Evolutionary conservation across 345 rosid genomes (phyloP).

Genomic region (Lagerstroemia speciosa): DNA sequence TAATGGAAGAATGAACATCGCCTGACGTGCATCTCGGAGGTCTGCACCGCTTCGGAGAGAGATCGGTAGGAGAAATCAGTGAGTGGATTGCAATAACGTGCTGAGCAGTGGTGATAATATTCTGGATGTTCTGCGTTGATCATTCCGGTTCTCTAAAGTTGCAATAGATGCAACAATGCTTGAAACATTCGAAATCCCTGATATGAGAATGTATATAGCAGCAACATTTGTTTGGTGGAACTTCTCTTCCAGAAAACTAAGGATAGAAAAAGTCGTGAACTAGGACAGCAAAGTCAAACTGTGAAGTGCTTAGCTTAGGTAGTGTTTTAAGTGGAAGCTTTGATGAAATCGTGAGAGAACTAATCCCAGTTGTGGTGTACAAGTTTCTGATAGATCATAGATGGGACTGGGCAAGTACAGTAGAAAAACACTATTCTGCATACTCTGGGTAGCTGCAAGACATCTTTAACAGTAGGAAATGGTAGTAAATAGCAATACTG

Average conservation of each 20-base stretch:
- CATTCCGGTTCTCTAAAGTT: background rate
- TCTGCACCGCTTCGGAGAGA: slow-evolving; percentile 72
- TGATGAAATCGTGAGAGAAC: background rate
- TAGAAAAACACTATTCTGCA: background rate
- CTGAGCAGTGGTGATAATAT: background rate
- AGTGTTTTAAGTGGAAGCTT: background rate
- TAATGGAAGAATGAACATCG: slow-evolving; percentile 93
- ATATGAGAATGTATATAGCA: background rate
- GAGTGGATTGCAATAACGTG: slow-evolving; percentile 9
- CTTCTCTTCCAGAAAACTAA: too few relatives aligned
- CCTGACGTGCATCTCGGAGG: slow-evolving; percentile 60
- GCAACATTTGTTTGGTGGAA: background rate
- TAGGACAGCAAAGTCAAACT: background rate
- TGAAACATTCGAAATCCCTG: background rate
- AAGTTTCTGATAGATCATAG: background rate
- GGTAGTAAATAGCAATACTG: background rate
- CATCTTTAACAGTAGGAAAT: background rate
- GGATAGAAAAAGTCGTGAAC: background rate
- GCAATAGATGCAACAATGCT: background rate
- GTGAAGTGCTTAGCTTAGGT: background rate
- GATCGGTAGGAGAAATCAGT: slow-evolving; percentile 86
- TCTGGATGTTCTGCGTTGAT: too few relatives aligned
- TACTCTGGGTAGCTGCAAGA: background rate
- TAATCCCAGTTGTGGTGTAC: background rate
- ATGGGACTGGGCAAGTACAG: background rate